phyloP scores from a whole-genome alignment of 1,284 basidiomycete genomes.

The Anthracocystis setariae region DNA sequence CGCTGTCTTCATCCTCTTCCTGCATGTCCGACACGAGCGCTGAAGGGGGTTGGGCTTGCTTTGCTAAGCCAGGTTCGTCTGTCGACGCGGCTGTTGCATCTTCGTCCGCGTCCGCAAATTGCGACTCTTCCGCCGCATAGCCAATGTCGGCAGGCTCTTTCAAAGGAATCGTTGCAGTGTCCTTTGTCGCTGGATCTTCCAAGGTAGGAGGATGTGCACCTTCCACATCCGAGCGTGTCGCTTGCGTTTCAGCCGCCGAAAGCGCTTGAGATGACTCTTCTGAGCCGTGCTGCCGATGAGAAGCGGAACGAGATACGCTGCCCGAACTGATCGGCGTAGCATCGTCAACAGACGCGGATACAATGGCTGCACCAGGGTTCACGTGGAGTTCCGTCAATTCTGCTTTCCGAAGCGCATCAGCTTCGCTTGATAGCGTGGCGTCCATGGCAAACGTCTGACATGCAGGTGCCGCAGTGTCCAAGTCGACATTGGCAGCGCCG shows the following conservation, averaged over 20 bases:
- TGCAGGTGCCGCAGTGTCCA: conserved; percentile 7
- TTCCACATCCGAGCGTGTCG: conserved; percentile 17
- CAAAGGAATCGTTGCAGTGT: background rate
- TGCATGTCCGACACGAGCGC: background rate
- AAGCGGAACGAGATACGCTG: conserved; percentile 31
- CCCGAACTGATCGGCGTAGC: conserved; percentile 24
- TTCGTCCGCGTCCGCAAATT: conserved; percentile 50
- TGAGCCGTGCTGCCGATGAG: conserved; percentile 26
- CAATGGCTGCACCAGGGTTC: background rate
- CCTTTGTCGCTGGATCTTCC: background rate
- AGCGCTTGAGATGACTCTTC: conserved; percentile 23
- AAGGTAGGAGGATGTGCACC: background rate
- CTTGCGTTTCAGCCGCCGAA: conserved; percentile 23
- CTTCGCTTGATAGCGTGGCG: conserved; percentile 28
- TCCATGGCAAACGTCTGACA: conserved; percentile 41
- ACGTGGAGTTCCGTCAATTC: conserved; percentile 19
- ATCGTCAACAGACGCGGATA: background rate
- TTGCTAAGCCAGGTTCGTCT: conserved; percentile 3
- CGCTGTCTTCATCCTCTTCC: conserved; percentile 42
- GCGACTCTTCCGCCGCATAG: conserved; percentile 36
- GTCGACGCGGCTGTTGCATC: conserved; percentile 1
- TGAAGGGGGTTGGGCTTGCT: conserved; percentile 1
- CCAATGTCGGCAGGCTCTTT: background rate
- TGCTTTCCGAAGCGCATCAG: conserved; percentile 39
- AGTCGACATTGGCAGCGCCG: background rate